Evolutionary conservation across 2,329 filamentous ascomycete genomes (phyloP).

Genomic region (Colletotrichum sp.): DNA sequence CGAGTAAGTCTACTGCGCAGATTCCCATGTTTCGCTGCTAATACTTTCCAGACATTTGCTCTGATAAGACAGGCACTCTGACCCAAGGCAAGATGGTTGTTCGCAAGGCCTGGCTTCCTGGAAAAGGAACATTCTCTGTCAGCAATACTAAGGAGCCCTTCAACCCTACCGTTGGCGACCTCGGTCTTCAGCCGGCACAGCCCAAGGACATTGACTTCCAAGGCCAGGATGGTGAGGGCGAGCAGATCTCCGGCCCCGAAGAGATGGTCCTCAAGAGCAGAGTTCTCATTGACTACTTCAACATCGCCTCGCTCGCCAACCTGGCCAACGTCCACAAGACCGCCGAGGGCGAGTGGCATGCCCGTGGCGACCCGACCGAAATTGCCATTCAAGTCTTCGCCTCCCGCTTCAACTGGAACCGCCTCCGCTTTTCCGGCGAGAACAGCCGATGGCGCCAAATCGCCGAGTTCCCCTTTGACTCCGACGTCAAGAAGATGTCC

Average conservation of each 20-base stretch:
- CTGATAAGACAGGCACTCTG: conserved; percentile 62
- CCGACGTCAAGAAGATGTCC: conserved; percentile 78
- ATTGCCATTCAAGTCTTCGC: conserved; percentile 80
- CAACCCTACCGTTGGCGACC: conserved; percentile 58
- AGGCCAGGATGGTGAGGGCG: conserved; percentile 30
- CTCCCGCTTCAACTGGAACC: conserved; percentile 69
- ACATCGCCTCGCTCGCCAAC: conserved; percentile 70
- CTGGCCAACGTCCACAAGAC: conserved; percentile 65
- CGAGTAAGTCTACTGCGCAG: conserved; percentile 22
- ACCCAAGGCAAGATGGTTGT: conserved; percentile 61
- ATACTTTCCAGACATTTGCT: conserved; percentile 51
- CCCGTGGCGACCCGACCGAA: conserved; percentile 72
- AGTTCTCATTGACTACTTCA: conserved; percentile 59
- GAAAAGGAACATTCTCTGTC: conserved; percentile 51
- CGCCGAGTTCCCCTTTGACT: conserved; percentile 77
- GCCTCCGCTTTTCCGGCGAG: conserved; percentile 55
- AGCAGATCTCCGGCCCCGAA: conserved; percentile 24
- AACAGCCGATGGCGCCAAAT: conserved; percentile 60
- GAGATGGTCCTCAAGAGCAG: conserved; percentile 41
- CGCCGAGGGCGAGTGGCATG: conserved; percentile 61
- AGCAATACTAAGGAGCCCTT: conserved; percentile 58
- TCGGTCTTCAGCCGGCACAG: conserved; percentile 42
- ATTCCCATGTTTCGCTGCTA: not conserved
- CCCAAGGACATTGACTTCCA: conserved; percentile 39
- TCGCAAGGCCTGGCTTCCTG: conserved; percentile 57